Conservation (phyloP, 2,329 filamentous ascomycete genomes). For the Chaetomium sp. region DNA sequence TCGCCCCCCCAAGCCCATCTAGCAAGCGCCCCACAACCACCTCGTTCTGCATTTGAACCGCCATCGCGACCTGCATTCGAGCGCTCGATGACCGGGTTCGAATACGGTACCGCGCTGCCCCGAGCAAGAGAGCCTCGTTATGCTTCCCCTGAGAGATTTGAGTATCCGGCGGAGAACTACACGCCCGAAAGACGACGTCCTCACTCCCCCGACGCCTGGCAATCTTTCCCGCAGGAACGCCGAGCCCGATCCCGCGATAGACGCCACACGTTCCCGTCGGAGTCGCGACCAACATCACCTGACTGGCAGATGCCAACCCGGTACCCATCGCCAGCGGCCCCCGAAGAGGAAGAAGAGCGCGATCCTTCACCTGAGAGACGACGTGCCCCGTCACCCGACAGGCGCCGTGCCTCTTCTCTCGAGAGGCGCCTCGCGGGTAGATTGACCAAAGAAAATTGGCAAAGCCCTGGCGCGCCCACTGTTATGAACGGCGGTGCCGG, state of each 20-base stretch:
- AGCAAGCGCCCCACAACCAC: constrained; percentile 25
- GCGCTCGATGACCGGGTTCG: constrained; percentile 30
- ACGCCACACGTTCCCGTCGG: constrained; percentile 11
- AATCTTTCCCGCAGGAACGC: constrained; percentile 7
- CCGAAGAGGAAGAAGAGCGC: neutral
- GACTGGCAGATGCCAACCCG: constrained; percentile 18
- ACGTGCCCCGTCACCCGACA: constrained; percentile 14
- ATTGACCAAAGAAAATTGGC: constrained; percentile 40
- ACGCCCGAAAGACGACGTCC: constrained; percentile 11
- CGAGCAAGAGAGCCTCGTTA: constrained; percentile 33
- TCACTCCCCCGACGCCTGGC: constrained; percentile 15
- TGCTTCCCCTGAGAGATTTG: constrained; percentile 18
- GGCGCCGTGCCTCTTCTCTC: constrained; percentile 35
- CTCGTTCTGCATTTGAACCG: constrained; percentile 21
- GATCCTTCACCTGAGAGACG: constrained; percentile 8
- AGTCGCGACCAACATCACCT: constrained; percentile 16
- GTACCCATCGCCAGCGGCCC: constrained; percentile 13
- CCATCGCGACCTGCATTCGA: constrained; percentile 27
- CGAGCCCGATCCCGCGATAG: constrained; percentile 16
- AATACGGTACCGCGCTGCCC: constrained; percentile 41
- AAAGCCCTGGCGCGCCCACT: constrained; percentile 22
- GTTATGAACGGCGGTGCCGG: constrained; percentile 11
- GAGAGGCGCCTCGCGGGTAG: constrained; percentile 46
- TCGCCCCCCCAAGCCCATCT: constrained; percentile 21
- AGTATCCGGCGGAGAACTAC: constrained; percentile 13